phyloP scores from a whole-genome alignment of 1,284 basidiomycete genomes.

The Flammula alnicola region DNA sequence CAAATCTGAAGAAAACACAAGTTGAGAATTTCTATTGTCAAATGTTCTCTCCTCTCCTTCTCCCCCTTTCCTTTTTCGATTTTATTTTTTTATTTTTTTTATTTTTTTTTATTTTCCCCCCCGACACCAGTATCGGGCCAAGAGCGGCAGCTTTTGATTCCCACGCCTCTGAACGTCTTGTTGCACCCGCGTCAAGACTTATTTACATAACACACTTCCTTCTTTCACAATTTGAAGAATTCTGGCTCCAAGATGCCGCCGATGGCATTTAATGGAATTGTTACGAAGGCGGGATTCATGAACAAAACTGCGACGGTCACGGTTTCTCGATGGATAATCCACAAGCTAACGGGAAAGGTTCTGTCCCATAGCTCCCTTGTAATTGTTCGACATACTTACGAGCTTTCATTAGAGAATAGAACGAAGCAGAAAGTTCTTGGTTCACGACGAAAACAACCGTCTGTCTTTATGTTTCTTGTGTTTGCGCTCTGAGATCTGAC shows the following conservation, averaged over 20 bases:
- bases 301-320: slow-evolving; percentile 82
- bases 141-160: slow-evolving; percentile 6
- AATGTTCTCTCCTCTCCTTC: too few species aligned
- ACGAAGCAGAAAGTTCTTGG: slow-evolving; percentile 73
- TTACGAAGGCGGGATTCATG: slow-evolving; percentile 81
- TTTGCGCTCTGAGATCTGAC: slow-evolving; percentile 3
- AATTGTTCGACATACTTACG: slow-evolving; percentile 3
- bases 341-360: slow-evolving; percentile 77
- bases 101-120: too few species aligned
- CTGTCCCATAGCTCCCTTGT: slow-evolving; percentile 23
- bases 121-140: slow-evolving; percentile 9
- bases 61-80: too few species aligned
- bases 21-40: too few species aligned
- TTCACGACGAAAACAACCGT: slow-evolving; percentile 75
- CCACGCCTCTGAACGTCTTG: slow-evolving; percentile 3
- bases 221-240: slow-evolving; percentile 6
- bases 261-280: slow-evolving; percentile 70
- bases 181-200: background rate
- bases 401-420: slow-evolving; percentile 58
- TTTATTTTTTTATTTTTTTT: too few species aligned
- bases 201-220: background rate
- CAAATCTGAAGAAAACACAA: too few species aligned
- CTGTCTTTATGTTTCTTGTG: slow-evolving; percentile 5
- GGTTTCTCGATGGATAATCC: slow-evolving; percentile 70
- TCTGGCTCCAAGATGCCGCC: slow-evolving; percentile 62